Conservation (phyloP, 208 protist species). For the Acanthamoeba culbertsoni region DNA sequence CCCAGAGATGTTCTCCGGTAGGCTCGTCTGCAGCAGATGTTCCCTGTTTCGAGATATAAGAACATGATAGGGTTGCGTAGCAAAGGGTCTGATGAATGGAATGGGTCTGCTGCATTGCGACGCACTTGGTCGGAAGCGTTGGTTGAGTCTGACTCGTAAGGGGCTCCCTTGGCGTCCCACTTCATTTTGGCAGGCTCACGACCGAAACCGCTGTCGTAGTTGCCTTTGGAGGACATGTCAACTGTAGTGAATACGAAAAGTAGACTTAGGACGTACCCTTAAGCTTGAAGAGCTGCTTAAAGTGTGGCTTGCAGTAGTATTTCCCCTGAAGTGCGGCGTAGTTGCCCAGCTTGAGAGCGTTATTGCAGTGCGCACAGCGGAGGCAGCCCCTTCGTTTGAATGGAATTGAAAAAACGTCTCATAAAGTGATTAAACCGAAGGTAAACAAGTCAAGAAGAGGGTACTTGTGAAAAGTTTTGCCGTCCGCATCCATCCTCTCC, state of each 20-base stretch:
- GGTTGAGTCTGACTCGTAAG: background rate
- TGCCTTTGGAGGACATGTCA: too few species aligned
- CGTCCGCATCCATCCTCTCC: constrained; percentile 26
- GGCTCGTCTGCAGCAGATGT: too few species aligned
- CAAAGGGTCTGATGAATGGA: too few species aligned
- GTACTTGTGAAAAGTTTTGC: constrained; percentile 41
- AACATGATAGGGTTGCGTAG: too few species aligned
- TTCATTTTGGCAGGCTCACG: constrained; percentile 38
- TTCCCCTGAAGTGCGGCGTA: constrained; percentile 37
- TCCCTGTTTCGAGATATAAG: too few species aligned
- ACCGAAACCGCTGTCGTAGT: constrained; percentile 30
- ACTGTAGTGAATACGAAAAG: too few species aligned
- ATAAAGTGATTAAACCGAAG: background rate
- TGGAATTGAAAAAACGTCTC: background rate
- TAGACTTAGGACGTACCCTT: constrained; percentile 35
- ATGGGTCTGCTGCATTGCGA: too few species aligned
- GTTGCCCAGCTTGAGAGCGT: constrained; percentile 34
- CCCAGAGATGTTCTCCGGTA: too few species aligned
- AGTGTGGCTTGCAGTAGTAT: constrained; percentile 31
- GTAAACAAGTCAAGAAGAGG: background rate
- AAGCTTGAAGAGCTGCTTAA: constrained; percentile 41
- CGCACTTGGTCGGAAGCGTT: background rate
- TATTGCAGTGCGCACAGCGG: constrained; percentile 36
- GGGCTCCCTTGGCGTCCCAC: background rate
- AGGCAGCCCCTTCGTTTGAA: background rate